Conservation (phyloP, 2,329 filamentous ascomycete genomes). For the Trichoderma polysporum region DNA sequence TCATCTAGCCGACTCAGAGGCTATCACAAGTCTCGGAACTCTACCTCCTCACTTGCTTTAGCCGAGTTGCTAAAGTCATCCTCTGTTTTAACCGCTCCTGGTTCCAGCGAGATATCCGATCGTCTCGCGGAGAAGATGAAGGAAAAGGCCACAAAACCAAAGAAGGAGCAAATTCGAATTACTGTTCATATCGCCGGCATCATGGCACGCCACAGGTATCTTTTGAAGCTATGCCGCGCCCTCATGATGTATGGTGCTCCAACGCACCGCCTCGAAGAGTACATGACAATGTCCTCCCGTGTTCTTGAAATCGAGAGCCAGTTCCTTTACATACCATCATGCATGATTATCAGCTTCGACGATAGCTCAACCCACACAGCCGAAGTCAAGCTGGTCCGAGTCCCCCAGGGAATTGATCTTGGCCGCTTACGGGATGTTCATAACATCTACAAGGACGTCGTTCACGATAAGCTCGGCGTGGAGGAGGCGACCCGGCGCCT, state of each 20-base stretch:
- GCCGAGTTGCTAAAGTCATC: conserved; percentile 56
- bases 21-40: conserved; percentile 42
- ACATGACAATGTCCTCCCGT: conserved; percentile 86
- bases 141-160: conserved; percentile 37
- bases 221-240: conserved; percentile 79
- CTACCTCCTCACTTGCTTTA: conserved; percentile 46
- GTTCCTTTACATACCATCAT: conserved; percentile 85
- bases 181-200: conserved; percentile 65
- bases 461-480: conserved; percentile 71
- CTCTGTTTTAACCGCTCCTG: conserved; percentile 51
- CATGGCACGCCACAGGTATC: conserved; percentile 76
- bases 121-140: conserved; percentile 45
- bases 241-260: conserved; percentile 90
- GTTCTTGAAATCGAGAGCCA: conserved; percentile 86
- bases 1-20: conserved; percentile 43
- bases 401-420: conserved; percentile 68
- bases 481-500: conserved; percentile 66
- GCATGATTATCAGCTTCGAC: conserved; percentile 93
- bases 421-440: conserved; percentile 73
- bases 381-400: conserved; percentile 74
- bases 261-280: conserved; percentile 87
- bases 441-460: conserved; percentile 78
- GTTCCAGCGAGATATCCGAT: conserved; percentile 45
- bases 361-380: conserved; percentile 71
- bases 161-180: conserved; percentile 45